Conservation (phyloP, 225 moss, liverwort and hornwort genomes). For the Bryoerythrophyllum caledonicum region DNA sequence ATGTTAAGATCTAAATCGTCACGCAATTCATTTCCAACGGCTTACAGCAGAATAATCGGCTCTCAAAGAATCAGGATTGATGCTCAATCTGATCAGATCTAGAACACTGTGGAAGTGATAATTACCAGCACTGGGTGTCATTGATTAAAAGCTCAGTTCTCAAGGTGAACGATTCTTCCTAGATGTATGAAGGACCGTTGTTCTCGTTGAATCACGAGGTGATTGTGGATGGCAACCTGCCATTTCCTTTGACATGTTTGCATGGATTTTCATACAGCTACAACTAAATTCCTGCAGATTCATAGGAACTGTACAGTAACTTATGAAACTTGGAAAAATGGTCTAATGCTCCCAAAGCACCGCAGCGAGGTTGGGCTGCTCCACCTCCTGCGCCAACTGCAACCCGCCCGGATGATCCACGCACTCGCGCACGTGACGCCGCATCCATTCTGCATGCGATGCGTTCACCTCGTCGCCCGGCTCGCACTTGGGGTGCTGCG, state of each 20-base stretch:
- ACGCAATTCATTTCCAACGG: neutral
- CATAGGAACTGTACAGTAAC: too few relatives aligned
- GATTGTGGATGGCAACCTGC: too few relatives aligned
- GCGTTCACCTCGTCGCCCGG: neutral
- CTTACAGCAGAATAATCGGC: neutral
- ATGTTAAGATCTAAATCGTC: conserved; percentile 20
- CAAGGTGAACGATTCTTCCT: neutral
- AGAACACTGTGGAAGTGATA: neutral
- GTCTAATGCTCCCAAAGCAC: conserved; percentile 23
- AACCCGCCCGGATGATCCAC: conserved; percentile 52
- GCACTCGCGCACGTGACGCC: conserved; percentile 52
- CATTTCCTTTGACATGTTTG: too few relatives aligned
- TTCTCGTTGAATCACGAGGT: too few relatives aligned
- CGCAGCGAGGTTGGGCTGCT: conserved; percentile 22
- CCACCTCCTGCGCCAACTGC: conserved; percentile 29
- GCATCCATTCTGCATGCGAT: conserved; percentile 61
- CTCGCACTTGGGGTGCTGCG: conserved; percentile 45
- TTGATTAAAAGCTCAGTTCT: neutral
- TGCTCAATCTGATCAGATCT: neutral
- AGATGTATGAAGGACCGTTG: neutral
- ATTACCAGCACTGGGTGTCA: neutral
- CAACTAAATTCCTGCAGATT: too few relatives aligned
- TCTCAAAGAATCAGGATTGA: too few relatives aligned
- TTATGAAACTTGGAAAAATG: too few relatives aligned
- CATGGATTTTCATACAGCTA: too few relatives aligned